Evolutionary conservation across 1,284 basidiomycete genomes (phyloP), one percentile per base, ranked within the genome.

Genomic region (Trametes versicolor): DNA sequence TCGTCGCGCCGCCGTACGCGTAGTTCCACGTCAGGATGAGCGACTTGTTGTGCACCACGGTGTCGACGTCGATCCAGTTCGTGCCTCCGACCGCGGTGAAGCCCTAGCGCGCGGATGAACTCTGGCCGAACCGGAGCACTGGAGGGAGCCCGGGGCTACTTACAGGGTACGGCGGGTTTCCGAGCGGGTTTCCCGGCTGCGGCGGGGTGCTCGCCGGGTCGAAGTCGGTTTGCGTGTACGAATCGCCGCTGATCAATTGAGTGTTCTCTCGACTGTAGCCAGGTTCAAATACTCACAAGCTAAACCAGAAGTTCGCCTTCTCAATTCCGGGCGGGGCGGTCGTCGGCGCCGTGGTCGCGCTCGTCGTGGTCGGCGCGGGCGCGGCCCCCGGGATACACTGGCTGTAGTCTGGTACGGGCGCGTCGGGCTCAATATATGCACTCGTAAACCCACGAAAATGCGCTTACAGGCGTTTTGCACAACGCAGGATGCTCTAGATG

Each of bases 1-100:
- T 87, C 21, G 85, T 87, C 19, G 87, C 86, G 21, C 86, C 86
- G 41, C 86, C 85, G 67, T 85, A 87, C 1, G 87, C 86, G 67
- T 83, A 87, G 74, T 88, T 88, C 77, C 87, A 88, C 0, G 85
- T 85, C 47, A 86, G 77, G 54, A 87, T 66, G 9, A 82, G 71
- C 7, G 86, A 86, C 39, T 78, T 82, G 77, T 89, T 88, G 76
- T 80, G 82, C 48, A 78, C 74, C 2, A 79, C 78, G 0, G 86
- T 85, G 61, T 80, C 77, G 61, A 80, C 81, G 64, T 85, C 86
- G 62, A 88, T 80, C 84, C 85, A 88, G 75, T 88, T 87, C 37
- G 78, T 76, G n/a, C 86, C 85, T 8, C 86, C 85, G 6, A 81
- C 83, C 0, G 84, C 83, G 0, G 86, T 88, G 64, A 74, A 84